Base-by-base conservation (phyloP, 331 rosid genomes). In the Rhamnella rubrinervis region DNA sequence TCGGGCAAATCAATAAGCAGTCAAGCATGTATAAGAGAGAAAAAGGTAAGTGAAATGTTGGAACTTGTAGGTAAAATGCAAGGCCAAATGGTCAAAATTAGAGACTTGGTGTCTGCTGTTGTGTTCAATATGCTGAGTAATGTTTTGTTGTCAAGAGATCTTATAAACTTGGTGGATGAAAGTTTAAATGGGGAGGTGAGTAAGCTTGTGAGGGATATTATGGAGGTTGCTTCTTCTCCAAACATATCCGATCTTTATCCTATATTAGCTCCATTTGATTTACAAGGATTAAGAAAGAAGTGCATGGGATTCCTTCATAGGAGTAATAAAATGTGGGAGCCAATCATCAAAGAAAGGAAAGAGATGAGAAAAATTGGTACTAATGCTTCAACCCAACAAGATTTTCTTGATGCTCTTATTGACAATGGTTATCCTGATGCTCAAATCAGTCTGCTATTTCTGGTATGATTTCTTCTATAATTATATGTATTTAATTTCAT, bases 31-130 rank as follows among this genome's bases (percentile, higher is more conserved):
- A 59, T 71, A 8, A 71, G 68, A 51, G 65, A 61, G 46, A 60
- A 67, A 61, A 75, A 58, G 68, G 55, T 50, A 6, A 40, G 20
- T 2, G 68, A 75, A 50, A 67, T 75, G 78, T 28, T 59, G 61
- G 73, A 50, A 38, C 60, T 20, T 51, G 40, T 75, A 10, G 55
- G 73, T 1, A 23, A 55, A 13, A 75, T 46, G 61, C 41, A 75
- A 49, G 78, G 78, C 3, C 16, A 66, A 28, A 52, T 23, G 10
- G 78, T 66, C 16, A 47, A 60, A 8, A 60, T 75, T 31, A 49
- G 56, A 67, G 68, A 58, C n/a, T 11, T 59, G 15, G 11, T 18
- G 6, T 75, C 39, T 59, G 47, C 67, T 8, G 63, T 65, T 8
- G 38, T 74, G 26, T 59, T 74, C 5, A 74, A 74, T 25, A 65